These are phyloP conservation scores for Boletus rufocinnamomeus DNA, from an alignment of 768 basidiomycete species.

Conservation along the genomic window DNA sequence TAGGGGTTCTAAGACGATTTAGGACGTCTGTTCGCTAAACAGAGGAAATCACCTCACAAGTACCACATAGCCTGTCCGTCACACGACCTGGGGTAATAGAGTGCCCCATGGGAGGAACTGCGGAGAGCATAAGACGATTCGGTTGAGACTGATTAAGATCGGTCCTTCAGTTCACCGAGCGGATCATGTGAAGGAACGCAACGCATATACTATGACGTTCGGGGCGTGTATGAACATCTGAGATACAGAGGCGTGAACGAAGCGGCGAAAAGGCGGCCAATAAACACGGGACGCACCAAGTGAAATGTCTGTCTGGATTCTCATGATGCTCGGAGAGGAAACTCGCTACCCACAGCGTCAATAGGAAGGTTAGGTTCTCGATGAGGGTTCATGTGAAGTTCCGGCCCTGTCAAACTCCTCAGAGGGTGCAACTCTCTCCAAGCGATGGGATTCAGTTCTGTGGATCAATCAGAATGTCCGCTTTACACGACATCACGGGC, in stretches of 20 bases:
- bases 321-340: slow-evolving; percentile 12
- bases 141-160: slow-evolving; percentile 20
- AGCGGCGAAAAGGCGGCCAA: slow-evolving; percentile 20
- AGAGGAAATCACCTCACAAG: slow-evolving; percentile 12
- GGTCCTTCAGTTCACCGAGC: slow-evolving; percentile 10
- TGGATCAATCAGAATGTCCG: slow-evolving; percentile 2
- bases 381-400: slow-evolving; percentile 18
- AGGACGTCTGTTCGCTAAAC: slow-evolving; percentile 6
- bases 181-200: slow-evolving; percentile 32
- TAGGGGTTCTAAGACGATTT: slow-evolving; percentile 10
- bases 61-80: slow-evolving; percentile 14
- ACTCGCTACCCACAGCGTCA: slow-evolving; percentile 1
- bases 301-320: slow-evolving; percentile 15
- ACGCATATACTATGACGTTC: slow-evolving; percentile 22
- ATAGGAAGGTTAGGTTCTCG: slow-evolving; percentile 17
- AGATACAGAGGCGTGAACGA: slow-evolving; percentile 9
- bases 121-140: slow-evolving; percentile 19
- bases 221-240: slow-evolving; percentile 2
- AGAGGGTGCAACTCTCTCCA: slow-evolving; percentile 5
- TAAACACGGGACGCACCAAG: slow-evolving; percentile 10
- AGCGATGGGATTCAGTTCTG: slow-evolving; percentile 1
- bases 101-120: slow-evolving; percentile 25
- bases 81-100: slow-evolving; percentile 37
- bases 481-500: not conserved
- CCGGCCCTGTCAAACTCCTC: slow-evolving; percentile 4